Conservation (phyloP, 2,329 filamentous ascomycete genomes). For the Penicillium frequentans region DNA sequence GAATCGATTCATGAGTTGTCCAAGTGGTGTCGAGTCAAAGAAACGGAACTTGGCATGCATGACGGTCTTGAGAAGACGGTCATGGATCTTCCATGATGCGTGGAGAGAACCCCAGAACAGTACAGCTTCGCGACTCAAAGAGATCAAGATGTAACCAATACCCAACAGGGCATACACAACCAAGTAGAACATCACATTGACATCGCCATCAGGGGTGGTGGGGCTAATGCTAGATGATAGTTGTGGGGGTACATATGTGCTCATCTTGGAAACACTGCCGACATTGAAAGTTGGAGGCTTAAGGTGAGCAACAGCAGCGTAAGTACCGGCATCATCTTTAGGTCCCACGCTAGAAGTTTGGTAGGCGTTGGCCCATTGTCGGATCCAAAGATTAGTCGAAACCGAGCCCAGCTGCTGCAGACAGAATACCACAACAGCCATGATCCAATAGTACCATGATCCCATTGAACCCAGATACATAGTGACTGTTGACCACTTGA, state of each 20-base stretch:
- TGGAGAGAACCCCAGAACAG: conserved; percentile 89
- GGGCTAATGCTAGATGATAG: conserved; percentile 15
- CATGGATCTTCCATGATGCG: conserved; percentile 82
- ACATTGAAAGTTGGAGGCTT: conserved; percentile 39
- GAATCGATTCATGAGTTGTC: conserved; percentile 97
- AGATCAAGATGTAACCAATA: conserved; percentile 73
- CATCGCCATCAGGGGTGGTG: conserved; percentile 45
- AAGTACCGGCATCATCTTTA: conserved; percentile 38
- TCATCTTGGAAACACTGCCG: conserved; percentile 36
- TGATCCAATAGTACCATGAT: conserved; percentile 91
- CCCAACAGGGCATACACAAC: conserved; percentile 79
- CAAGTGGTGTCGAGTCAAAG: conserved; percentile 93
- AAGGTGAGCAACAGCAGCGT: conserved; percentile 40
- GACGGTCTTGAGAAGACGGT: conserved; percentile 72
- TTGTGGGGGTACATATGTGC: conserved; percentile 30
- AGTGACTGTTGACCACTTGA: conserved; percentile 82
- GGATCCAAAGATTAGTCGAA: conserved; percentile 91
- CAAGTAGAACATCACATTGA: conserved; percentile 83
- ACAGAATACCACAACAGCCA: conserved; percentile 72
- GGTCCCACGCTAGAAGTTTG: conserved; percentile 44
- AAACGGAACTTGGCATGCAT: conserved; percentile 94
- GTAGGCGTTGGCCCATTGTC: conserved; percentile 93
- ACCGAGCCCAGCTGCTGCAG: conserved; percentile 83
- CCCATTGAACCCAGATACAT: conserved; percentile 91
- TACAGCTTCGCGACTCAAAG: conserved; percentile 79